A percentile compares a stretch with the other conserved stretches of the same genome.
Conservation (phyloP, 2,329 filamentous ascomycete genomes). For the Neurospora sp. region DNA sequence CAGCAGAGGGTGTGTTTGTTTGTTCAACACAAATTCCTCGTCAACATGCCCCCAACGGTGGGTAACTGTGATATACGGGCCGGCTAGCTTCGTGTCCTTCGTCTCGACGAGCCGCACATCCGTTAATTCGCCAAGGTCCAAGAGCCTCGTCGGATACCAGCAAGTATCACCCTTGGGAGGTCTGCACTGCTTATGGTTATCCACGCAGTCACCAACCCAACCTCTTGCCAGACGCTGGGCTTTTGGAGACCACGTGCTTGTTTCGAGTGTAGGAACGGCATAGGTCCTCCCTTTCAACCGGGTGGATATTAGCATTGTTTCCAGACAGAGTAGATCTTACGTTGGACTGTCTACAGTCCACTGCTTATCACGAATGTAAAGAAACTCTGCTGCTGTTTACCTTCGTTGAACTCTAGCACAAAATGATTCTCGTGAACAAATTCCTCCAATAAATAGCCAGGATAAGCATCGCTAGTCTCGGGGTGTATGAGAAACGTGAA, state of each 20-base stretch:
- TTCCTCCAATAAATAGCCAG: accelerated
- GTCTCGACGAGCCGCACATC: neutral
- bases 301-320: neutral
- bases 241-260: too few relatives aligned
- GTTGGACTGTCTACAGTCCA: neutral
- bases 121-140: neutral
- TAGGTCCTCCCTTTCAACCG: neutral
- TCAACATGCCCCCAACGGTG: neutral
- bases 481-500: neutral
- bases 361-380: neutral
- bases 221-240: neutral
- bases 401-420: neutral
- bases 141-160: neutral
- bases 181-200: neutral
- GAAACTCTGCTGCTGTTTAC: neutral
- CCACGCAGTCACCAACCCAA: neutral
- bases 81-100: neutral
- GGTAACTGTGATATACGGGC: neutral
- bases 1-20: neutral
- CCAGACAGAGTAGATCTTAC: too few relatives aligned
- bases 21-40: neutral
- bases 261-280: neutral
- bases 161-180: too few relatives aligned
- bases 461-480: accelerated
- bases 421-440: accelerated